These are phyloP conservation scores for Phytophthora tubulina DNA, from an alignment of 352 stramenopile genomes.

Conservation along the genomic window DNA sequence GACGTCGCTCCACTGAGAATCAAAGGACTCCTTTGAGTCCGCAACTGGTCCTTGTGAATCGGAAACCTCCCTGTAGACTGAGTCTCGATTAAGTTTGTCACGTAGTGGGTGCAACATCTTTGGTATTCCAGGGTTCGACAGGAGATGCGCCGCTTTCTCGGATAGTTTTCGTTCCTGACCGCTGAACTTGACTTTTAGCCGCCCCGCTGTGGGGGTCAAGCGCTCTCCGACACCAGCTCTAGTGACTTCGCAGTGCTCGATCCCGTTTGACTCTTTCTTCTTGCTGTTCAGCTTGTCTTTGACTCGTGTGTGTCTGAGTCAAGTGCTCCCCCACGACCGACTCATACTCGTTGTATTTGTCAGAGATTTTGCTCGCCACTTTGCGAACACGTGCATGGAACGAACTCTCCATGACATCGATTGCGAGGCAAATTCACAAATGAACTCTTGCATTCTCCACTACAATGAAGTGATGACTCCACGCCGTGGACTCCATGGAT, in stretches of 20 bases:
- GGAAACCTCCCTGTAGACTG: not conserved
- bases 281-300: conserved; percentile 20
- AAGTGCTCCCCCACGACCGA: conserved; percentile 15
- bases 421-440: conserved; percentile 13
- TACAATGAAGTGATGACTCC: too few species aligned
- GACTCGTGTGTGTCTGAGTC: conserved; percentile 20
- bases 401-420: conserved; percentile 15
- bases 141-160: conserved; percentile 14
- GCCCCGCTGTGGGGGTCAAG: conserved; percentile 11
- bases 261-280: conserved; percentile 22
- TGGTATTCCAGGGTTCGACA: conserved; percentile 27
- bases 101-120: conserved; percentile 17
- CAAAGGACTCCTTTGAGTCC: not conserved
- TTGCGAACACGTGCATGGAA: conserved; percentile 15
- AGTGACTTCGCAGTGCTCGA: conserved; percentile 26
- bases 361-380: conserved; percentile 19
- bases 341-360: conserved; percentile 32
- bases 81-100: conserved; percentile 19
- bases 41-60: not conserved
- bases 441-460: not conserved
- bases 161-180: conserved; percentile 29
- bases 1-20: conserved; percentile 5
- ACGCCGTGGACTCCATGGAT: too few species aligned
- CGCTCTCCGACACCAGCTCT: conserved; percentile 8
- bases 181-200: conserved; percentile 22